These are phyloP conservation scores for Phytophthora parvispora DNA, from an alignment of 352 stramenopile genomes.

Conservation along the genomic window DNA sequence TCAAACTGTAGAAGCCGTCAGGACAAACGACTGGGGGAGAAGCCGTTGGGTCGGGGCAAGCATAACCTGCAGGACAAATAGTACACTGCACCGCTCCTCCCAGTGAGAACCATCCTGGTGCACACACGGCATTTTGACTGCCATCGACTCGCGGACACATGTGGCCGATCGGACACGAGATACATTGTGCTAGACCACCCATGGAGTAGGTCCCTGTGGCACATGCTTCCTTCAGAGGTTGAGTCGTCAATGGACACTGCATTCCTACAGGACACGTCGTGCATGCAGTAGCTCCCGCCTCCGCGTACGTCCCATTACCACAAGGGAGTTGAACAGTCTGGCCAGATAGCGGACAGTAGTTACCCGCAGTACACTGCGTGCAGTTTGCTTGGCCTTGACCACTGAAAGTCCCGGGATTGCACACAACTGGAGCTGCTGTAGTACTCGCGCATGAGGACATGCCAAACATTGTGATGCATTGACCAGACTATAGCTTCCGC, in stretches of 20 bases:
- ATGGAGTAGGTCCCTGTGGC: conserved; percentile 69
- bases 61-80: conserved; percentile 67
- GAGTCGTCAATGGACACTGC: conserved; percentile 59
- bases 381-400: conserved; percentile 56
- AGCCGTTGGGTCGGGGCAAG: conserved; percentile 53
- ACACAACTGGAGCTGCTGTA: conserved; percentile 42
- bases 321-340: conserved; percentile 61
- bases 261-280: conserved; percentile 62
- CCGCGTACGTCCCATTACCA: conserved; percentile 54
- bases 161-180: conserved; percentile 53
- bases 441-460: conserved; percentile 54
- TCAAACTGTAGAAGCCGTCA: conserved; percentile 70
- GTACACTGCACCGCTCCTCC: conserved; percentile 63
- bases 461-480: conserved; percentile 42
- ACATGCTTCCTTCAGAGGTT: conserved; percentile 56
- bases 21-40: conserved; percentile 47
- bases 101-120: conserved; percentile 49
- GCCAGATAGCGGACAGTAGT: conserved; percentile 63
- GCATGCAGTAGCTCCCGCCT: conserved; percentile 55
- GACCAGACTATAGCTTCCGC: conserved; percentile 57
- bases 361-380: conserved; percentile 62
- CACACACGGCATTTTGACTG: conserved; percentile 55
- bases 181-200: conserved; percentile 58
- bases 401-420: conserved; percentile 63
- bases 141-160: conserved; percentile 66